Percentiles rank a stretch among this genome's conserved stretches.
These are phyloP conservation scores for Diplodia intermedia DNA, from an alignment of 2,329 filamentous ascomycete species.

Conservation along the genomic window DNA sequence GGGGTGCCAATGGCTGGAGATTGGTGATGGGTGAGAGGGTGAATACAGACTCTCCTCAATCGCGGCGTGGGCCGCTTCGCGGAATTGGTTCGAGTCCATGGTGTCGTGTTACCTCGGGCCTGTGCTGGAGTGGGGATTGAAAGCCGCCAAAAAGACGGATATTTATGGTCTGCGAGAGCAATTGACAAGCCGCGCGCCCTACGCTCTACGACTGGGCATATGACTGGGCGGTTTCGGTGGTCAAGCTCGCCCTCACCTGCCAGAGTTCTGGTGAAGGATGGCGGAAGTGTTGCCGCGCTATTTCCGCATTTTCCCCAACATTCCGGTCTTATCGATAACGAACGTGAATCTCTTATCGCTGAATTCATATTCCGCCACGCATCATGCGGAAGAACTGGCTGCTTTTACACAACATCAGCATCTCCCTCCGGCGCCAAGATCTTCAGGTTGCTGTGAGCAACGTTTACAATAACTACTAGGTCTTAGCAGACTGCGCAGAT, in stretches of 20 bases:
- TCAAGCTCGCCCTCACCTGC: conserved; percentile 15
- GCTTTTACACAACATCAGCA: not conserved
- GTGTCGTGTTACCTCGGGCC: not conserved
- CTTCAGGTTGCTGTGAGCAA: no score
- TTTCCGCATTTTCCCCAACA: conserved; percentile 1
- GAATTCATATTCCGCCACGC: not conserved
- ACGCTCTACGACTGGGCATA: no score
- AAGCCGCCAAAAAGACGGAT: not conserved
- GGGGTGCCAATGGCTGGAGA: not conserved
- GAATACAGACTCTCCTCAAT: conserved; percentile 75
- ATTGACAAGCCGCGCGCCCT: not conserved
- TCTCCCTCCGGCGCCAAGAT: no score
- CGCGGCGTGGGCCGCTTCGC: conserved; percentile 75
- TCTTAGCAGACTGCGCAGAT: no score
- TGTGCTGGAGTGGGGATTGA: not conserved
- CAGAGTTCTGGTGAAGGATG: not conserved
- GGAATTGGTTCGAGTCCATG: conserved; percentile 84
- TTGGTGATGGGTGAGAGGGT: conserved; percentile 35
- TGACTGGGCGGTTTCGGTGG: not conserved
- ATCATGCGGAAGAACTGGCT: no score
- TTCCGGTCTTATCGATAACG: not conserved
- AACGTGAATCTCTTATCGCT: not conserved
- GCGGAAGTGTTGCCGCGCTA: conserved; percentile 12
- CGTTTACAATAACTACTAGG: no score
- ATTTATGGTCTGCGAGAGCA: not conserved